Evolutionary conservation across 2,329 filamentous ascomycete species (phyloP), one percentile per base, ranked within the genome.

Genomic region (Paracorniculantispora psalliotae): DNA sequence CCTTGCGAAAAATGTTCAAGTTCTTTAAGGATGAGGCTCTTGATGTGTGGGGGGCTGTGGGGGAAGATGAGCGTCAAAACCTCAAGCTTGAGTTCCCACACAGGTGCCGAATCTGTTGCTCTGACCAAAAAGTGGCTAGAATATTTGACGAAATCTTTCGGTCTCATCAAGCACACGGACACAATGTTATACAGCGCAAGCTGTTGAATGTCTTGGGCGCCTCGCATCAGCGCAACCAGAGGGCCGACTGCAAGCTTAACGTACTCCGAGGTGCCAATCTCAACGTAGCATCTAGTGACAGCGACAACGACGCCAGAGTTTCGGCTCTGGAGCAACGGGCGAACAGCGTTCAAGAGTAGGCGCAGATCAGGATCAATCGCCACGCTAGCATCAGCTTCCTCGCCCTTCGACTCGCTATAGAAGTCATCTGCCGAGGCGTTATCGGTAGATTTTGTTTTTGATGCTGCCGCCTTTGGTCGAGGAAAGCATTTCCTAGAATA

Each of bases 171-270:
- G 67, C 91, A 94, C 47, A 99, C 90, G n/a, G 91, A 89, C 12
- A 97, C 92, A 61, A 97, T 92, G 70, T 97, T 97, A 78, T 93
- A 93, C 19, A 99, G 81, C 1, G 91, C 92, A 41, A 96, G 83
- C 68, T 96, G 88, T 69, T 96, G 89, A 54, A 96, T 91, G 69
- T 97, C 93, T 61, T 90, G 85, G 0, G 92, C 86, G 13, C 90
- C 88, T 59, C 94, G 86, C 59, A 99, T 79, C 33, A 99, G 82
- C 17, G 93, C 91, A 21, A 97, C 82, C 26, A 99, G 77, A 1
- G 94, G 93, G 0, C 93, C 92, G 59, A 96, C 84, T 7, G 91
- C 87, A 23, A 82, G 77, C 63, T 85, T 81, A 28, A 96, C 81
- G 69, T 96, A 90, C 44, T 90, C 85, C 0, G 85, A 75, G 0